A percentile compares a stretch with the other conserved stretches of the same genome.
Conservation (phyloP, 768 basidiomycete genomes). For the Brasilioporus rufonigricans region DNA sequence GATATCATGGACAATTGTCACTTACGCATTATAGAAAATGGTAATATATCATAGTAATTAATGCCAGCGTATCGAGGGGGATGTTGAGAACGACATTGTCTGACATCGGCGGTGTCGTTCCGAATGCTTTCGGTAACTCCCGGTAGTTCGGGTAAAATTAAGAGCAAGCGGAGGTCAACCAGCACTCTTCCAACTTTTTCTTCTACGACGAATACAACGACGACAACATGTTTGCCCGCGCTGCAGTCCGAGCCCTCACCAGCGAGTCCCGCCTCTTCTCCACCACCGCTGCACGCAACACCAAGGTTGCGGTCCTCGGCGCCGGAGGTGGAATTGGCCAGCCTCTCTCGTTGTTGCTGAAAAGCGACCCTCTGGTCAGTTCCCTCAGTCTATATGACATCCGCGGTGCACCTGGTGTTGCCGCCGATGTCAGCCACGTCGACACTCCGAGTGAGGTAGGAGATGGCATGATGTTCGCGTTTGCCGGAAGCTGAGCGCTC, state of each 20-base stretch:
- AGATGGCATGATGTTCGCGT: constrained; percentile 3
- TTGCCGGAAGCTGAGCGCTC: constrained; percentile 2
- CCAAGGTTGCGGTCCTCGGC: constrained; percentile 95
- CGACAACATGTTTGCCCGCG: constrained; percentile 62
- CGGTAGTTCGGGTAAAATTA: constrained; percentile 11
- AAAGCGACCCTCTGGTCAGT: constrained; percentile 86
- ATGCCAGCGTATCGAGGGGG: no score
- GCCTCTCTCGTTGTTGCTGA: constrained; percentile 85
- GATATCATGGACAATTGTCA: no score
- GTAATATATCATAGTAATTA: no score
- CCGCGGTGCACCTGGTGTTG: constrained; percentile 63
- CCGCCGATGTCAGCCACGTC: constrained; percentile 95
- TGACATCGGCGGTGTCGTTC: neutral
- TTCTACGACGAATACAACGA: constrained; percentile 12
- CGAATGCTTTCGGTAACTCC: constrained; percentile 18
- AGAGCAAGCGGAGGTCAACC: neutral
- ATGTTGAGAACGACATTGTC: no score
- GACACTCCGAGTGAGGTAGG: constrained; percentile 84
- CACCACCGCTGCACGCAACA: constrained; percentile 64
- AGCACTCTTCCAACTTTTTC: neutral
- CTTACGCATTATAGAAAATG: no score
- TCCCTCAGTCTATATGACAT: constrained; percentile 61
- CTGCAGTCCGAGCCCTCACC: constrained; percentile 56
- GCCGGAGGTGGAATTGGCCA: constrained; percentile 99
- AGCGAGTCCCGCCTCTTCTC: constrained; percentile 69